A percentile compares a stretch with the other conserved stretches of the same genome.
Evolutionary conservation across 2,329 filamentous ascomycete species (phyloP).

Genomic region (Colletotrichum chlorophyti): DNA sequence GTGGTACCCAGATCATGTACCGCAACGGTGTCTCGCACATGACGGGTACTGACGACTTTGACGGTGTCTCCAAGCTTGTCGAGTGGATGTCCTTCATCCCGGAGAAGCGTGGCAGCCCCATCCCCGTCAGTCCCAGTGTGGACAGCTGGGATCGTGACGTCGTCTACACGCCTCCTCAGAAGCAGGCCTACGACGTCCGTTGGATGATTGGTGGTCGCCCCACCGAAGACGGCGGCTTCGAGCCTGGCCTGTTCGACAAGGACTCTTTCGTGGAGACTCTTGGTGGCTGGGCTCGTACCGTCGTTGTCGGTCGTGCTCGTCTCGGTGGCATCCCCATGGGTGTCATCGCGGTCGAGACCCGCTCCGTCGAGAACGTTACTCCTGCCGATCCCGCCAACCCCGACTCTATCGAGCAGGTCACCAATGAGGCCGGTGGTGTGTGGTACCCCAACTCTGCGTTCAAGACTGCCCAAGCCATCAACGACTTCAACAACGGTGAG

Average conservation of each 20-base stretch:
- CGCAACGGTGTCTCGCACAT: constrained; percentile 99
- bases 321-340: constrained; percentile 97
- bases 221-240: constrained; percentile 77
- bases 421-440: constrained; percentile 94
- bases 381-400: constrained; percentile 98
- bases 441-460: constrained; percentile 99
- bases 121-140: constrained; percentile 86
- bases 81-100: constrained; percentile 98
- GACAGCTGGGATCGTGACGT: constrained; percentile 95
- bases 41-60: constrained; percentile 97
- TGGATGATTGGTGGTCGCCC: constrained; percentile 92
- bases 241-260: constrained; percentile 93
- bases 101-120: constrained; percentile 90
- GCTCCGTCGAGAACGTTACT: constrained; percentile 94
- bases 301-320: constrained; percentile 94
- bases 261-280: constrained; percentile 97
- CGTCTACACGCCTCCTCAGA: constrained; percentile 80
- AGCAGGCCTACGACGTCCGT: constrained; percentile 89
- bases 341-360: constrained; percentile 96
- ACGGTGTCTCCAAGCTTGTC: constrained; percentile 96
- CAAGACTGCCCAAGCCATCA: constrained; percentile 99
- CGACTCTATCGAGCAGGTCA: constrained; percentile 95
- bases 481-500: constrained; percentile 98
- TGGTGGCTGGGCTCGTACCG: constrained; percentile 95
- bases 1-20: constrained; percentile 99